These are phyloP conservation scores for Aspergillus carlsbadensis DNA, from an alignment of 495 filamentous ascomycete genomes.

Conservation along the genomic window DNA sequence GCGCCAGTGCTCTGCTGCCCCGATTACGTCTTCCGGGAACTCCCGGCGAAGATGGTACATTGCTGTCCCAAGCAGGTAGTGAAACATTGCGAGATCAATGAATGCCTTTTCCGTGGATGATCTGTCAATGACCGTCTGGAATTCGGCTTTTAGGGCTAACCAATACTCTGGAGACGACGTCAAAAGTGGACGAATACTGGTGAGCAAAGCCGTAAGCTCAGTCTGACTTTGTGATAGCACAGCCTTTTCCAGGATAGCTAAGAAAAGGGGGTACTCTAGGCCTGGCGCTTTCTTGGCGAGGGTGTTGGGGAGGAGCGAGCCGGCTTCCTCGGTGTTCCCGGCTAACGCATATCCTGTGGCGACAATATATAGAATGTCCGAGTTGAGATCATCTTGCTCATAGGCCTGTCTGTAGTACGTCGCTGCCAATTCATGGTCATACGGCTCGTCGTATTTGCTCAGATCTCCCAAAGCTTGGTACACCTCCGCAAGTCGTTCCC, in stretches of 20 bases:
- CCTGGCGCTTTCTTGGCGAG: slow-evolving; percentile 3
- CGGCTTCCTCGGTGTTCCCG: slow-evolving; percentile 1
- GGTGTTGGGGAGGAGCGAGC: slow-evolving; percentile 4
- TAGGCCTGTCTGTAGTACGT: slow-evolving; percentile 2
- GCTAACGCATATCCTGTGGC: background rate
- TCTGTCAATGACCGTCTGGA: slow-evolving; percentile 8
- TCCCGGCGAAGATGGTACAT: slow-evolving; percentile 4
- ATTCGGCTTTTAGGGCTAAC: background rate
- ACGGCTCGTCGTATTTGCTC: background rate
- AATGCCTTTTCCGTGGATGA: slow-evolving; percentile 1
- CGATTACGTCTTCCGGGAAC: background rate
- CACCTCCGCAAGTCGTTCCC: slow-evolving; percentile 4
- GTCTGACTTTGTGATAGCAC: background rate
- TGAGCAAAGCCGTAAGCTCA: background rate
- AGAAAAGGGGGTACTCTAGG: background rate
- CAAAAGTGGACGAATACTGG: background rate
- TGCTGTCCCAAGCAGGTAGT: slow-evolving; percentile 3
- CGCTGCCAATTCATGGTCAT: background rate
- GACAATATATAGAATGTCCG: slow-evolving; percentile 2
- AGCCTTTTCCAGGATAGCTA: background rate
- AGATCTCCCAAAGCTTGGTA: slow-evolving; percentile 2
- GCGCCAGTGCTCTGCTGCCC: background rate
- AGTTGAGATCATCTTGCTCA: background rate
- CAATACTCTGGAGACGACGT: slow-evolving; percentile 11
- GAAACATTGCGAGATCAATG: slow-evolving; percentile 3